Base-by-base conservation (phyloP, 192 early-diverging fungal species). In the Coemansia sp. region DNA sequence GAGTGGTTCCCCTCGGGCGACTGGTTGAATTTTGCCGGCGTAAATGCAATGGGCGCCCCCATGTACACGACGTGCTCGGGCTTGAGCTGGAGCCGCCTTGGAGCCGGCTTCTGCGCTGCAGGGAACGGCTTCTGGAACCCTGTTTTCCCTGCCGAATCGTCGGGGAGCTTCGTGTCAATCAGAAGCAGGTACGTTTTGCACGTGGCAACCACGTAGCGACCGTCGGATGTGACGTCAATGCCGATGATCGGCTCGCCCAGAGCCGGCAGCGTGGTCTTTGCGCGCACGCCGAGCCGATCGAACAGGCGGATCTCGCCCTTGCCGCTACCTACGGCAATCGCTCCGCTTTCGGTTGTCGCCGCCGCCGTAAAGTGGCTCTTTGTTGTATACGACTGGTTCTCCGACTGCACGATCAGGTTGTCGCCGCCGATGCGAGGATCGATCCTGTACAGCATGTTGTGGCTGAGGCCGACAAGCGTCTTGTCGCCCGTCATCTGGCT, bases 261-360 rank as follows among this genome's bases (percentile, higher is more conserved):
- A 2, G 89, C 91, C n/a, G 93, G 92, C 23, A 98, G 79, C 63
- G 79, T 75, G 0, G 93, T 95, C 69, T 93, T 98, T 43, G 94
- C 93, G n/a, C 83, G 87, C 70, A 89, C 84, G 62, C 88, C 88
- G 20, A 95, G 60, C 32, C 85, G 84, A 78, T 94, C 86, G 70
- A 90, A 91, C 75, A 98, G 67, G 43, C 92, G 89, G 64, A 98
- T 90, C 49, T 95, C 93, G 49, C 95, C 95, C 78, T 96, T 95
- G 13, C 75, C 75, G 55, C 86, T 89, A 15, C 86, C 94, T 25
- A 98, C 85, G 0, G 87, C 94, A 13, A 98, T 64, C n/a, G 89
- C 85, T 10, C 94, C 95, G 55, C 84, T 84, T 10, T 83, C 87
- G 23, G 92, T 92, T 3, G 94, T 95, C 2, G 91, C 80, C 0